These are phyloP conservation scores for Claviceps digitariae DNA, from an alignment of 2,329 filamentous ascomycete genomes.

Conservation along the genomic window DNA sequence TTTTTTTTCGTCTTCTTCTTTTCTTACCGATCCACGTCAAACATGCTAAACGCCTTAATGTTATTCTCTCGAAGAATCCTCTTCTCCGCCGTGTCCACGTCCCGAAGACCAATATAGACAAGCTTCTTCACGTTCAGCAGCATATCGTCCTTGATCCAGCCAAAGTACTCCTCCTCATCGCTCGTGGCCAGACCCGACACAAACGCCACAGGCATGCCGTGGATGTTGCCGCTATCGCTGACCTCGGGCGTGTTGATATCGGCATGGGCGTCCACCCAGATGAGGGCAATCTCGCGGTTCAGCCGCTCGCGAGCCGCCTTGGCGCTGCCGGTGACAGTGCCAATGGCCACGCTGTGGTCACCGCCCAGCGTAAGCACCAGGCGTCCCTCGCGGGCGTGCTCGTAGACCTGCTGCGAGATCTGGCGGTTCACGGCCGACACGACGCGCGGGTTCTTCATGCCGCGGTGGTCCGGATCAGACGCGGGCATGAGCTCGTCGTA, in stretches of 20 bases:
- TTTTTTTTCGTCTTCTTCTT: no score
- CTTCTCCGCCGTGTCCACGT: slow-evolving; percentile 93
- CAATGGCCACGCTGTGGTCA: slow-evolving; percentile 93
- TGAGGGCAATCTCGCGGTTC: slow-evolving; percentile 74
- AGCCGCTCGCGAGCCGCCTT: slow-evolving; percentile 76
- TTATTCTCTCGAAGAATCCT: slow-evolving; percentile 73
- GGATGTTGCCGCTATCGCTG: slow-evolving; percentile 81
- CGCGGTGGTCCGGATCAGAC: slow-evolving; percentile 64
- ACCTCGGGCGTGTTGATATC: slow-evolving; percentile 96
- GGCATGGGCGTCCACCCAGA: slow-evolving; percentile 97
- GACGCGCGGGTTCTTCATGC: slow-evolving; percentile 86
- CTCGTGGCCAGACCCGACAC: slow-evolving; percentile 72
- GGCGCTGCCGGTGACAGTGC: slow-evolving; percentile 76
- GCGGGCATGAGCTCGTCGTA: slow-evolving; percentile 64
- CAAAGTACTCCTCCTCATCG: slow-evolving; percentile 67
- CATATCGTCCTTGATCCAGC: slow-evolving; percentile 71
- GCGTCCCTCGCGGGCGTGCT: slow-evolving; percentile 68
- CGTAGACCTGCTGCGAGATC: slow-evolving; percentile 75
- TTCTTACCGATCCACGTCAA: slow-evolving; percentile 83
- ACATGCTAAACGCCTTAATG: slow-evolving; percentile 97
- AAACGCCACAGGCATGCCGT: slow-evolving; percentile 96
- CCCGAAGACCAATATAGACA: slow-evolving; percentile 90
- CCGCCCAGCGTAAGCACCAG: slow-evolving; percentile 89
- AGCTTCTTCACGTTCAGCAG: slow-evolving; percentile 63
- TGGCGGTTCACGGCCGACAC: slow-evolving; percentile 74